phyloP scores from a whole-genome alignment of 208 protist genomes.

The Trichomonas vaginalis region DNA sequence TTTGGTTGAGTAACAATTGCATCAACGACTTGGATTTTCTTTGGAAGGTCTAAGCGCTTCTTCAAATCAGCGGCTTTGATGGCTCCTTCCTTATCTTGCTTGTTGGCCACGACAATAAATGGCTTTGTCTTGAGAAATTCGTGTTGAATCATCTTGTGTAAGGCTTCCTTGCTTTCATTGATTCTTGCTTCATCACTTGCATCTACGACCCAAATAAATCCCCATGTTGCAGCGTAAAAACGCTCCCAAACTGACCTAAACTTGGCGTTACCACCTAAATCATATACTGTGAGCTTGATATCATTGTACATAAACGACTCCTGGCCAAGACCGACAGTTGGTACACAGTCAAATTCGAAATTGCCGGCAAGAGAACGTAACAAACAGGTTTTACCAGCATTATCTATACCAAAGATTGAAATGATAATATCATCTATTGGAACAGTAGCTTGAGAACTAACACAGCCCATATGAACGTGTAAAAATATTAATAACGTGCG shows the following conservation, averaged over 20 bases:
- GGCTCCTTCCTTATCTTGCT: not conserved
- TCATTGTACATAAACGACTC: conserved; percentile 10
- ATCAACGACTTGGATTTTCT: not conserved
- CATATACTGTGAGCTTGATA: not conserved
- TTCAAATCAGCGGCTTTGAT: not conserved
- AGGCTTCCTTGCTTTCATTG: not conserved
- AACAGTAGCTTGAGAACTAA: not conserved
- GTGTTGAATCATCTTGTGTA: not conserved
- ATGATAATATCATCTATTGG: not conserved
- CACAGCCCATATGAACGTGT: not conserved
- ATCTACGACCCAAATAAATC: not conserved
- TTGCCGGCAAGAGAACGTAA: not conserved
- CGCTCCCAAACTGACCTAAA: not conserved
- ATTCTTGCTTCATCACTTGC: not conserved
- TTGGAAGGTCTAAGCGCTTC: not conserved
- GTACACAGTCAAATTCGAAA: not conserved
- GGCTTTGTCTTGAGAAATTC: not conserved
- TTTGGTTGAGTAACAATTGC: not conserved
- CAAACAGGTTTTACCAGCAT: not conserved
- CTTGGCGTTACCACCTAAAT: not conserved
- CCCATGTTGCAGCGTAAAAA: not conserved
- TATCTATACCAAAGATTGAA: conserved; percentile 1
- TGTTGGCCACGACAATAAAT: not conserved
- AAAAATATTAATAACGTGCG: no score
- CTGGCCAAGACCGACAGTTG: not conserved